A percentile compares a stretch with the other conserved stretches of the same genome.
These are phyloP conservation scores for Aurinia saxatilis DNA, from an alignment of 345 rosid species.

Conservation along the genomic window DNA sequence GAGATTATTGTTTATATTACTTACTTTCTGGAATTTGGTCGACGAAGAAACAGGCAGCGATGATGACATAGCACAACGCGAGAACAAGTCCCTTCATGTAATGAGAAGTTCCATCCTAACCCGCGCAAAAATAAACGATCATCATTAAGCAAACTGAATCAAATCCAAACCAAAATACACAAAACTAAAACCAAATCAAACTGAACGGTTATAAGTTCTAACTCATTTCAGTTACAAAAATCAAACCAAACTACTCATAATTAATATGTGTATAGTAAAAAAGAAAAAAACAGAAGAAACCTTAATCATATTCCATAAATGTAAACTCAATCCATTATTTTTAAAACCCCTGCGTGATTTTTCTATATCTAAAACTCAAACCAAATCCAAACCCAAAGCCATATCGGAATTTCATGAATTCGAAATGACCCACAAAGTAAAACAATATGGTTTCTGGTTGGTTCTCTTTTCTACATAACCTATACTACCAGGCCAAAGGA, in stretches of 20 bases:
- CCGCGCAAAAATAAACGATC: neutral
- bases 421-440: neutral
- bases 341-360: no score
- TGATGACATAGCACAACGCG: conserved; percentile 58
- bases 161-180: neutral
- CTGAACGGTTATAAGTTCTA: neutral
- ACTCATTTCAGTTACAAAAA: neutral
- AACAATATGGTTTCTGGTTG: neutral
- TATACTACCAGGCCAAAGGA: no score
- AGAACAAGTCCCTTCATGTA: conserved; percentile 80
- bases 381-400: no score
- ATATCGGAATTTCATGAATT: no score
- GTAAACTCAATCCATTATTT: no score
- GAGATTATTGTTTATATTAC: conserved; percentile 1
- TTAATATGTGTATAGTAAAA: no score
- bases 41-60: conserved; percentile 75
- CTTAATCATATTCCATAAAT: no score
- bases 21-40: conserved; percentile 43
- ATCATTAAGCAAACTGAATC: neutral
- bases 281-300: no score
- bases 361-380: no score
- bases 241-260: neutral
- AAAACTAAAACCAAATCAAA: no score
- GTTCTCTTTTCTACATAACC: neutral
- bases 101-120: conserved; percentile 87